These are phyloP conservation scores for Croton setiger DNA, from an alignment of 441 rosid species.

Conservation along the genomic window DNA sequence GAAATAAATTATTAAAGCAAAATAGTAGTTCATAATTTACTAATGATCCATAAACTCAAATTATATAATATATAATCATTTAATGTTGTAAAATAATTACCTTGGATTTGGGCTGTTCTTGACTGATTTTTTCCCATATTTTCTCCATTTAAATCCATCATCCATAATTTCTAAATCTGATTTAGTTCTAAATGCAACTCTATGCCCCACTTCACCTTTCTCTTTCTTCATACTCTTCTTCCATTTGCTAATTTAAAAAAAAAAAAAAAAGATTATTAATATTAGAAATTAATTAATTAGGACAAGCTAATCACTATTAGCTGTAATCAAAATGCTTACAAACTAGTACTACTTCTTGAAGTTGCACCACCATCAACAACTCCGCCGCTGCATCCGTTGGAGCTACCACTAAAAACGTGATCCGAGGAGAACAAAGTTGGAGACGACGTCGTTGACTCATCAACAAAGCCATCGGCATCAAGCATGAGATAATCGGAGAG, in stretches of 20 bases:
- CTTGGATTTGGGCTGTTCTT: slow-evolving; percentile 94
- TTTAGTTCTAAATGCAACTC: slow-evolving; percentile 78
- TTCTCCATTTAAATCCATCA: slow-evolving; percentile 94
- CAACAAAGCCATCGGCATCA: slow-evolving; percentile 18
- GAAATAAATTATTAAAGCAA: background rate
- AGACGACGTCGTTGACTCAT: slow-evolving; percentile 28
- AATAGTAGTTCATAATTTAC: background rate
- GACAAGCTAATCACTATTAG: background rate
- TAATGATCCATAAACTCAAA: background rate
- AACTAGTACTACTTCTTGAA: slow-evolving; percentile 27
- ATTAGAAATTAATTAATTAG: background rate
- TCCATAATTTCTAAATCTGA: slow-evolving; percentile 79
- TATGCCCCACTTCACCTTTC: slow-evolving; percentile 31
- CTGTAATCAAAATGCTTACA: slow-evolving; percentile 37
- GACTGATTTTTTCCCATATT: slow-evolving; percentile 96
- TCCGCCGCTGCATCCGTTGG: slow-evolving; percentile 18
- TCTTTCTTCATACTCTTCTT: slow-evolving; percentile 34
- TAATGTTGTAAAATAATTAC: slow-evolving; percentile 26
- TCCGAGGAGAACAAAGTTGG: slow-evolving; percentile 38
- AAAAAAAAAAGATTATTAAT: background rate
- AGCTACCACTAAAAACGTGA: slow-evolving; percentile 26
- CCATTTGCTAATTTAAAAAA: slow-evolving; percentile 18
- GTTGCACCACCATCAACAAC: slow-evolving; percentile 14
- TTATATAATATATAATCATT: no score
- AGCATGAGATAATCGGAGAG: slow-evolving; percentile 41